Base-by-base conservation (phyloP, 169 alveolate genomes). In the Plasmodium cynomolgi region DNA sequence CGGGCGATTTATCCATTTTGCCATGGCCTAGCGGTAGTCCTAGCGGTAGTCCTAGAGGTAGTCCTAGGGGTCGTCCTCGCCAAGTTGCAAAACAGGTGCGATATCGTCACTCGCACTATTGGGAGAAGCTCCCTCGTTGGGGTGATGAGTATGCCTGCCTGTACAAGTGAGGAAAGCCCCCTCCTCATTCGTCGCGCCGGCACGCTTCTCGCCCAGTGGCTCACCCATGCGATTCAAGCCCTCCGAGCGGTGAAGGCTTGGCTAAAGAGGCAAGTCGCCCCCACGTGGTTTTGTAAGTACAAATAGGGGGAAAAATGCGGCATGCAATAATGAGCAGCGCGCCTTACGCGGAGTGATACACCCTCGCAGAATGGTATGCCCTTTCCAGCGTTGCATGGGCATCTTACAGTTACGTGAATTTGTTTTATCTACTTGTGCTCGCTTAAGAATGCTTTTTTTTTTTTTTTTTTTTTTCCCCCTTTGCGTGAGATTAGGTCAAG, bases 1-100 rank as follows among this genome's bases (percentile, higher is more conserved):
- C 83, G n/a, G 81, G 80, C 31, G 62, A 3, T 26, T 81, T 90
- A 26, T 90, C 94, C 94, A 90, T 90, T 8, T 90, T 84, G 29
- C 47, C 26, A 17, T 17, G n/a, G 26, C 72, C 72, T 3, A 6
- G 44, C 2, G 44, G 44, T 0, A 7, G 44, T 0, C 8, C 8
- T 37, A 0, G 44, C 44, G 44, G 44, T 37, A 0, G 44, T 37
- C 5, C 8, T 37, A 3, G 44, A 3, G 50, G 50, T 41, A 41
- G 11, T 15, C 50, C 15, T 41, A 0, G 0, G 15, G 15, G 50
- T 5, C 15, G 7, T 1, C 50, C 13, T 41, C 13, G 13, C 50
- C 15, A 41, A 3, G 50, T 41, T 41, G n/a, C 17, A 47, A 47
- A 47, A 47, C 58, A 11, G 58, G 58, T 47, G 58, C n/a, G 58